A percentile compares a stretch with the other conserved stretches of the same genome.
Evolutionary conservation across 1,284 basidiomycete species (phyloP).

Genomic region (Inonotus obliquus): DNA sequence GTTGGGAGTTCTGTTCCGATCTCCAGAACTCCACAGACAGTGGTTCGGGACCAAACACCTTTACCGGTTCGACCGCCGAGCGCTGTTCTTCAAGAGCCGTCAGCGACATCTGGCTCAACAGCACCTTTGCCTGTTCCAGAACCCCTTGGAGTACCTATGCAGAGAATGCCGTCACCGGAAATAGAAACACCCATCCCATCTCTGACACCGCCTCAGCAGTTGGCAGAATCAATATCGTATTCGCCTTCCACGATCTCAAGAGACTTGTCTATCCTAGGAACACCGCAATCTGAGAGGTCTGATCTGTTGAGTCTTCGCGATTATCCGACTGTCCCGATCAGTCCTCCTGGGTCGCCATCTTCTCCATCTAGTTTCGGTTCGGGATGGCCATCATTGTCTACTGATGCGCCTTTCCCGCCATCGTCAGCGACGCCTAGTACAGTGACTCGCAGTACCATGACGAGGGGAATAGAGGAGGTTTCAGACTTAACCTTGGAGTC

Average conservation of each 20-base stretch:
- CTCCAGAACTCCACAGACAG: constrained; percentile 16
- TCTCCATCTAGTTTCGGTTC: constrained; percentile 7
- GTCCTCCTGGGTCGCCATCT: constrained; percentile 8
- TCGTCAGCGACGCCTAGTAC: constrained; percentile 15
- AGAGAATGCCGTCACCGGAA: not conserved
- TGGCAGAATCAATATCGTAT: constrained; percentile 37
- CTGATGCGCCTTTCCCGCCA: constrained; percentile 13
- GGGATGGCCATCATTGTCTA: constrained; percentile 9
- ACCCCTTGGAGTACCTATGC: not conserved
- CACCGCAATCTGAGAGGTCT: constrained; percentile 66
- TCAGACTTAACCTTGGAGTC: constrained; percentile 10
- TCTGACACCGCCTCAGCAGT: not conserved
- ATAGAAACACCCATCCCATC: not conserved
- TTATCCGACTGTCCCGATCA: constrained; percentile 26
- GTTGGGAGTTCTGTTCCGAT: constrained; percentile 32
- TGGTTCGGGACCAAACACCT: not conserved
- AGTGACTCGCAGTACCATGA: constrained; percentile 2
- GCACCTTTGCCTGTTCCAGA: constrained; percentile 16
- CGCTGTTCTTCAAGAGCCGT: not conserved
- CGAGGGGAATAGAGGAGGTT: not conserved
- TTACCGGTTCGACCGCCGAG: constrained; percentile 16
- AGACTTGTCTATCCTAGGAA: constrained; percentile 60
- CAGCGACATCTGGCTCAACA: constrained; percentile 20
- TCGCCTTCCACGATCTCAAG: constrained; percentile 38
- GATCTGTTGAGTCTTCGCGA: constrained; percentile 39